Conservation (phyloP, 495 filamentous ascomycete genomes). For the Daldinia childiae region DNA sequence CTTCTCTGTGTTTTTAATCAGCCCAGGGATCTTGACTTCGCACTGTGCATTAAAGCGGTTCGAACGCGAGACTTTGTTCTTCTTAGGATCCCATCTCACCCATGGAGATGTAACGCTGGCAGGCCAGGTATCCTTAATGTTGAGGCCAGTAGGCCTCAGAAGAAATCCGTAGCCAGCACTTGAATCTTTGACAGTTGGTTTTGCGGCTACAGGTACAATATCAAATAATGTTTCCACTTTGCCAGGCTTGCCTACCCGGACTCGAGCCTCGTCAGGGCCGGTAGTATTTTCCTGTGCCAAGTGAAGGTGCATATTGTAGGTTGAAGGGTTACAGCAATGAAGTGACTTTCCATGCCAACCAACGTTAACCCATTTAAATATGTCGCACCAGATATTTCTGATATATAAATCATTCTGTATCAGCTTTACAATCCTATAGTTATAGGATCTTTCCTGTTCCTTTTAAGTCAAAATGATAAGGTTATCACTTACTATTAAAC, state of each 20-base stretch:
- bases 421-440: too few species aligned
- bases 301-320: constrained; percentile 31
- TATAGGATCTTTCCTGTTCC: too few species aligned
- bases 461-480: too few species aligned
- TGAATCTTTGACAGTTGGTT: neutral
- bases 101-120: neutral
- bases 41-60: constrained; percentile 21
- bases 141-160: neutral
- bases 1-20: constrained; percentile 20
- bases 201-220: constrained; percentile 21
- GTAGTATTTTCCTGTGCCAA: neutral
- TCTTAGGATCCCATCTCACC: constrained; percentile 30
- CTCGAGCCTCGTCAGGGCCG: constrained; percentile 1
- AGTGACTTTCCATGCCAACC: constrained; percentile 30
- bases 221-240: constrained; percentile 23
- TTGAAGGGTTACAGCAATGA: constrained; percentile 16
- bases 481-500: too few species aligned
- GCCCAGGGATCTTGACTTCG: constrained; percentile 25
- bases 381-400: constrained; percentile 14
- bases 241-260: constrained; percentile 32
- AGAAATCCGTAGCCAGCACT: constrained; percentile 24
- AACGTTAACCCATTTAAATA: constrained; percentile 28
- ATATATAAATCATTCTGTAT: too few species aligned
- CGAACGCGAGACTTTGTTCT: constrained; percentile 2
- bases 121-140: neutral